Base-by-base conservation (phyloP, 108 stramenopile species). In the Skeletonema grethae region DNA sequence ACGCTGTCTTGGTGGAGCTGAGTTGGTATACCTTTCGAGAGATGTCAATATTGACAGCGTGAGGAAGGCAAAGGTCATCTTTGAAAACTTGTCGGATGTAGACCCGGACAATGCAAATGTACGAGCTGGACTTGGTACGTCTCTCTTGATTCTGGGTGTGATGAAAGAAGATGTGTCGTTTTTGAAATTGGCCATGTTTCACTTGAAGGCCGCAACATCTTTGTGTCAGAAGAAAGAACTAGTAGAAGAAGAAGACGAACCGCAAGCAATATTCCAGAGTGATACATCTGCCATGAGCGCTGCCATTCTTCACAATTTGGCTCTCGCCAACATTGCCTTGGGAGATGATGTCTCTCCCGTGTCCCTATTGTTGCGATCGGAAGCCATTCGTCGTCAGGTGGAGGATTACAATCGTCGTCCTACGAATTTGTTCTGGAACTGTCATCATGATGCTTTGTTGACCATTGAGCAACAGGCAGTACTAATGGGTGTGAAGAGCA, bases 281-380 rank as follows among this genome's bases (percentile, higher is more conserved):
- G 68, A 69, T 18, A 13, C 30, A 56, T 29, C 68, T 67, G 58
- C 50, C 16, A 55, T 55, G 35, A 50, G 60, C 22, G 77, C 65
- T 25, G 69, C 69, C 63, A 65, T 77, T 57, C 64, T 77, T 25
- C 76, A 77, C 48, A 77, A 77, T 53, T 58, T 77, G 48, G 76
- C 69, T 22, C 61, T 77, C 8, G 69, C 76, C 0, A 70, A 66
- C 41, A 46, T 77, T 20, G 57, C 76, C 0, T 22, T 77, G 22
- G 76, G 76, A n/a, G 76, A 77, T 34, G 43, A 57, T 13, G 57
- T 65, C 22, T 70, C 63, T 8, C 70, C 69, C 4, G 55, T 69
- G 8, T 45, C 69, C 1, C 18, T 77, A 10, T 58, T 77, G 13
- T 57, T 77, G 45, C 76, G 57, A 31, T 57, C 76, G 5, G 69